Evolutionary conservation across 2,329 filamentous ascomycete species (phyloP).

Genomic region (Microdochium trichocladiopsis): DNA sequence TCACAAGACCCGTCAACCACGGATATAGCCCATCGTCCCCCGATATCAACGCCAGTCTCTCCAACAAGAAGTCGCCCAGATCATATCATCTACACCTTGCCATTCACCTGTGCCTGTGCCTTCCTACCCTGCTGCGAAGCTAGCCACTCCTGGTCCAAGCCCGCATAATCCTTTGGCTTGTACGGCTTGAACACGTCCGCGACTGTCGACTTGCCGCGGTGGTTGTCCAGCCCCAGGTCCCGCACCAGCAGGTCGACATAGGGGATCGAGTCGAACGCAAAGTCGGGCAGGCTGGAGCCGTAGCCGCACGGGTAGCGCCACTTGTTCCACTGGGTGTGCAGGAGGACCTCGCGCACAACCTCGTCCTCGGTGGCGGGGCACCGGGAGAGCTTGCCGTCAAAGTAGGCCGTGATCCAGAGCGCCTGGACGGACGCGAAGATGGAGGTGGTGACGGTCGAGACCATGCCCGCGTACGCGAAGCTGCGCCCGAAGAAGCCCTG

Average conservation of each 20-base stretch:
- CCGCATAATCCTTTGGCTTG: constrained; percentile 34
- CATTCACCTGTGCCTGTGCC: too few species aligned
- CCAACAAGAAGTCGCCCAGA: too few species aligned
- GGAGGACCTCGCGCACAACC: constrained; percentile 32
- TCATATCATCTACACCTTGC: too few species aligned
- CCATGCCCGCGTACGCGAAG: constrained; percentile 39
- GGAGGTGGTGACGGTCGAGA: constrained; percentile 35
- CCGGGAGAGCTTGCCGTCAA: constrained; percentile 34
- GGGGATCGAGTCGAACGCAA: constrained; percentile 52
- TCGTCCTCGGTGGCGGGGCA: constrained; percentile 16
- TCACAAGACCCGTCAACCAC: too few species aligned
- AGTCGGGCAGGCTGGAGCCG: constrained; percentile 35
- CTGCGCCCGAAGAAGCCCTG: constrained; percentile 17
- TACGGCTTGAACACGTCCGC: constrained; percentile 36
- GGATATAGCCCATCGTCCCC: too few species aligned
- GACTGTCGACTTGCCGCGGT: constrained; percentile 25
- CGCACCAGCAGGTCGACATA: constrained; percentile 49
- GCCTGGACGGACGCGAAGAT: constrained; percentile 37
- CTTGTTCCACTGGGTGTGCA: constrained; percentile 46
- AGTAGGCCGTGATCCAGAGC: constrained; percentile 50
- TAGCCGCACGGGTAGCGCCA: constrained; percentile 46
- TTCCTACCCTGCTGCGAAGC: neutral
- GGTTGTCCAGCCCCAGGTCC: constrained; percentile 41
- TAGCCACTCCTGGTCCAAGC: constrained; percentile 31
- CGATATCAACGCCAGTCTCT: too few species aligned